These are phyloP conservation scores for Cladorrhinum samala DNA, from an alignment of 495 filamentous ascomycete species.

Conservation along the genomic window DNA sequence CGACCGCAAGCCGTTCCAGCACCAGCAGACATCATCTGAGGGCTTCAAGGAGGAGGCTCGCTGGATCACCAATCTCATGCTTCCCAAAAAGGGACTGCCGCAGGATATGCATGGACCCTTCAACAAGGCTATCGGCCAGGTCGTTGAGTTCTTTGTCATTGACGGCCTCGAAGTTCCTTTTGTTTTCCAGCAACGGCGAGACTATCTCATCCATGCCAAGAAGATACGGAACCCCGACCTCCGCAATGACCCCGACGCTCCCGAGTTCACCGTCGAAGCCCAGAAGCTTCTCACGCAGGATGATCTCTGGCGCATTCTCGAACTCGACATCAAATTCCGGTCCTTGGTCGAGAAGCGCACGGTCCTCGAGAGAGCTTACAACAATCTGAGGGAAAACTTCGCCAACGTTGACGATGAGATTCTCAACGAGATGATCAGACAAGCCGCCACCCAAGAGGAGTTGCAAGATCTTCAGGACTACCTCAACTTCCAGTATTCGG, in stretches of 20 bases:
- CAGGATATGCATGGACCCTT: slow-evolving; percentile 71
- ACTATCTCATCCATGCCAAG: slow-evolving; percentile 90
- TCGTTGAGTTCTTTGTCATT: slow-evolving; percentile 89
- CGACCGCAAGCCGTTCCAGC: slow-evolving; percentile 77
- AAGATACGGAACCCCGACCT: slow-evolving; percentile 58
- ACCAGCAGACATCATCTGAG: slow-evolving; percentile 67
- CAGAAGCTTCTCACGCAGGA: slow-evolving; percentile 88
- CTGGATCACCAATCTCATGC: slow-evolving; percentile 86
- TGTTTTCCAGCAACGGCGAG: slow-evolving; percentile 95
- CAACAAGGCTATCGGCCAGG: slow-evolving; percentile 78
- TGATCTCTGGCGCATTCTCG: slow-evolving; percentile 90
- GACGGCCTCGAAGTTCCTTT: slow-evolving; percentile 94
- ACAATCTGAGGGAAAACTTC: slow-evolving; percentile 57
- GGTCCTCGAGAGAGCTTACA: slow-evolving; percentile 68
- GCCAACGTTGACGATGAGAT: slow-evolving; percentile 52
- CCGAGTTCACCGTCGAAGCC: slow-evolving; percentile 66
- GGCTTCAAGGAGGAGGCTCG: slow-evolving; percentile 80
- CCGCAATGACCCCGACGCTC: slow-evolving; percentile 51
- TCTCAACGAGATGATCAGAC: slow-evolving; percentile 71
- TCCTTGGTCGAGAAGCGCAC: slow-evolving; percentile 85
- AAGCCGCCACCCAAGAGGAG: slow-evolving; percentile 80
- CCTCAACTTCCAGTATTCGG: slow-evolving; percentile 87
- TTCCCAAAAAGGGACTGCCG: slow-evolving; percentile 70
- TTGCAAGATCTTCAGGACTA: slow-evolving; percentile 96
- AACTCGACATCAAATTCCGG: slow-evolving; percentile 89